These are phyloP conservation scores for Wickerhamomyces xylosicus DNA, from an alignment of 805 yeast genomes.

Conservation along the genomic window DNA sequence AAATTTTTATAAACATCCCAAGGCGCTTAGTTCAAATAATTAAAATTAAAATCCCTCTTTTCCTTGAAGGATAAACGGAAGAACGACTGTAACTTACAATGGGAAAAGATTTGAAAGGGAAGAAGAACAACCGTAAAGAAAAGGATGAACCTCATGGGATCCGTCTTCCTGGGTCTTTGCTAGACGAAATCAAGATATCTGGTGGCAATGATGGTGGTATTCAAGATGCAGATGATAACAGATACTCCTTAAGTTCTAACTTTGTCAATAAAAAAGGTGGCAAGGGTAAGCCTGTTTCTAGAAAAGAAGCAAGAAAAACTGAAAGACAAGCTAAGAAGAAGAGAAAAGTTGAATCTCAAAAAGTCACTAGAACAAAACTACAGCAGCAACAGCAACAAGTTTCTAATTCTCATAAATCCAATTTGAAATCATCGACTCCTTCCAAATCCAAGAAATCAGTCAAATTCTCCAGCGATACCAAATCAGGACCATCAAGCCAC, in stretches of 20 bases:
- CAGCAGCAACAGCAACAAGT: constrained; percentile 13
- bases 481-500: background rate
- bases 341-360: constrained; percentile 10
- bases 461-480: background rate
- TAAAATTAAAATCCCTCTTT: no score
- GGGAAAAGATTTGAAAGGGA: background rate
- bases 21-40: no score
- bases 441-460: constrained; percentile 5
- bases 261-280: constrained; percentile 23
- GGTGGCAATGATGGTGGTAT: constrained; percentile 3
- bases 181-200: constrained; percentile 39
- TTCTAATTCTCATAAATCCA: constrained; percentile 23
- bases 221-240: constrained; percentile 29
- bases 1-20: no score
- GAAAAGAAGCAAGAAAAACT: constrained; percentile 34
- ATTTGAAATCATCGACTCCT: constrained; percentile 5
- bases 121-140: constrained; percentile 5
- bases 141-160: constrained; percentile 30
- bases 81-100: no score
- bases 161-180: constrained; percentile 41
- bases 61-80: no score
- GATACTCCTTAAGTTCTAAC: constrained; percentile 18
- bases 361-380: constrained; percentile 1
- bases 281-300: constrained; percentile 15
- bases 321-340: constrained; percentile 26